Evolutionary conservation across 345 rosid genomes (phyloP), one percentile per base, ranked within the genome.

Genomic region (Acer saccharum): DNA sequence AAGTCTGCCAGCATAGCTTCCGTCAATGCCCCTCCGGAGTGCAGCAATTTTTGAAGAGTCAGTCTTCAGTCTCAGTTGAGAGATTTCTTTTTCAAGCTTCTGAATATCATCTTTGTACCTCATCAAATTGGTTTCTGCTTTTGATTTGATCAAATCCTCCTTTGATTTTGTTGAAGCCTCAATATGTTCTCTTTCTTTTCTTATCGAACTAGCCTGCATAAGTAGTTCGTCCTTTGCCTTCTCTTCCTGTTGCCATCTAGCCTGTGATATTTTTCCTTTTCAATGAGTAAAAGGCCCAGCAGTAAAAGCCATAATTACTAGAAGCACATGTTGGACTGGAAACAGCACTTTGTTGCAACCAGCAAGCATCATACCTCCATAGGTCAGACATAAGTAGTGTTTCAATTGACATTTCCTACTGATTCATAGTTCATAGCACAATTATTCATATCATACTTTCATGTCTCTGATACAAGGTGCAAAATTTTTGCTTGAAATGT

Each of bases 221-320:
- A 86, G 76, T 39, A 88, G 76, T 79, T 84, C 92, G 76, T 86
- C 86, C 77, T 82, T 89, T 65, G 82, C 89, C 87, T 86, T 88
- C 84, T 81, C 84, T 81, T 93, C 97, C 81, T 86, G 94, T 71
- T 78, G 83, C 97, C 94, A 87, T 76, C 89, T 87, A 87, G 91
- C 97, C 98, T 94, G 93, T 76, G 80, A 86, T 74, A 69, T 77
- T 81, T 78, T 76, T 61, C 77, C 62, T 78, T 82, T 81, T 78
- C 78, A 80, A 50, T 81, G 79, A 82, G 84, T 78, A 79, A 79
- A 60, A 35, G 32, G 27, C 65, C 67, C 71, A 54, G 61, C 65
- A 71, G 75, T 65, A 72, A 29, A 78, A 82, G 60, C 64, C 72
- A 71, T 44, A 61, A 76, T 65, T 57, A 75, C 77, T 73, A 71